Conservation (phyloP, 805 yeast species). For the Candida ipomoeae region DNA sequence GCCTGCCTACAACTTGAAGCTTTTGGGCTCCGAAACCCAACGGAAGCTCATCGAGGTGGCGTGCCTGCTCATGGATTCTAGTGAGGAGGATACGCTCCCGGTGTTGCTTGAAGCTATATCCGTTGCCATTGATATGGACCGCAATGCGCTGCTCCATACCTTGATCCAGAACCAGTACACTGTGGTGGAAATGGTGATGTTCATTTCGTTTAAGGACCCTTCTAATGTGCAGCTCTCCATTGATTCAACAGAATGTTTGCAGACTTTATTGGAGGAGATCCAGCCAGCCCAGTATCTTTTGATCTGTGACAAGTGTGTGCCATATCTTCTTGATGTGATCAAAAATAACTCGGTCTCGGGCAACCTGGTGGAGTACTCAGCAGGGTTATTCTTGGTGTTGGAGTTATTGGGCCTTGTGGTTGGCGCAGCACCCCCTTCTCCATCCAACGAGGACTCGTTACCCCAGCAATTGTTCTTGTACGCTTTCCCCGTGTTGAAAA, state of each 20-base stretch:
- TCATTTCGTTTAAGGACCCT: constrained; percentile 67
- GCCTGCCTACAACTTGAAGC: constrained; percentile 5
- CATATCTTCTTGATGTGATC: constrained; percentile 40
- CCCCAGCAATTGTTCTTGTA: constrained; percentile 40
- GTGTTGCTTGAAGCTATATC: constrained; percentile 68
- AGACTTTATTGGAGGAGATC: constrained; percentile 50
- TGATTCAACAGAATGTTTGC: constrained; percentile 67
- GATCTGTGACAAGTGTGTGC: constrained; percentile 51
- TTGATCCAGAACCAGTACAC: constrained; percentile 17
- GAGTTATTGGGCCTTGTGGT: constrained; percentile 54
- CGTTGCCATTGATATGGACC: constrained; percentile 44
- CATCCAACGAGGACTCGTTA: constrained; percentile 12
- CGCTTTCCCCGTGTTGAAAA: constrained; percentile 42
- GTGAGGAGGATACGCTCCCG: constrained; percentile 79
- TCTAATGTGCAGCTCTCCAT: constrained; percentile 66
- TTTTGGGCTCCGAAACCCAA: constrained; percentile 26
- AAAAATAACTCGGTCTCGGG: constrained; percentile 21
- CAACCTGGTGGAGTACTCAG: constrained; percentile 45
- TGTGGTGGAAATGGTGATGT: constrained; percentile 56
- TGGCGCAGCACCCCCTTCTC: constrained; percentile 34
- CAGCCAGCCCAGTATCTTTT: constrained; percentile 40
- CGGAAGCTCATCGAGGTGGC: constrained; percentile 37
- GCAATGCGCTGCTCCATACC: constrained; percentile 21
- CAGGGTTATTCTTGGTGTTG: constrained; percentile 55
- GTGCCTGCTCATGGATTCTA: constrained; percentile 46